Base-by-base conservation (phyloP, 2,329 filamentous ascomycete species). In the Verticillium zaregamsianum region DNA sequence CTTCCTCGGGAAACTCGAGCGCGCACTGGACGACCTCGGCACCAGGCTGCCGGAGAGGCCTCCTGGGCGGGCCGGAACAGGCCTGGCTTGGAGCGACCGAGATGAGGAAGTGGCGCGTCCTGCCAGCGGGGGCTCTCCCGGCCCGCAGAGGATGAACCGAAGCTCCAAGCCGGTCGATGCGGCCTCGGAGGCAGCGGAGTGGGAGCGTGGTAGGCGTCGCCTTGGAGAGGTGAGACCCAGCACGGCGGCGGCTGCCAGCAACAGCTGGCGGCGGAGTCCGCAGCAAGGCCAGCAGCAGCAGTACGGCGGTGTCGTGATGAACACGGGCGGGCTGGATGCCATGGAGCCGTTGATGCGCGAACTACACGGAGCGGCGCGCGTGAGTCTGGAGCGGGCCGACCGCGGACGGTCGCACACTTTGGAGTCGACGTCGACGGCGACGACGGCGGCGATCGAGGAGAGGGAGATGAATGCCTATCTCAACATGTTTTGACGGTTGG, bases 281-380 rank as follows among this genome's bases (percentile, higher is more conserved):
- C 37, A 40, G 6, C 37, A 23, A 49, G 8, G 20, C 9, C n/a
- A 33, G 31, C 54, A 55, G 15, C 52, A 31, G 23, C 52, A 33
- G 54, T 28, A 20, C 7, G 17, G 32, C 20, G 20, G 31, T 3
- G 45, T 5, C 45, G 45, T 5, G 20, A 49, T n/a, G 3, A 56
- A 54, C 20, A 49, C 45, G 23, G 59, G 70, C 57, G 74, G 76
- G 5, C 66, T 80, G 61, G 77, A 76, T 31, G 69, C 72, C 5
- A 73, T 81, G 25, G 79, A 80, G 68, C 77, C 78, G 9, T 64
- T 81, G 56, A 81, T 80, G 76, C 72, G 76, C 60, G 78, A 80
- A 68, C 67, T 81, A 11, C 61, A 63, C n/a, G 25, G 58, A 6
- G 64, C 63, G 17, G 60, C 64, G 55, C 40, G 64, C 28, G 59